These are phyloP conservation scores for Tetraselmis chui DNA, from an alignment of 139 green algal species.

Conservation along the genomic window DNA sequence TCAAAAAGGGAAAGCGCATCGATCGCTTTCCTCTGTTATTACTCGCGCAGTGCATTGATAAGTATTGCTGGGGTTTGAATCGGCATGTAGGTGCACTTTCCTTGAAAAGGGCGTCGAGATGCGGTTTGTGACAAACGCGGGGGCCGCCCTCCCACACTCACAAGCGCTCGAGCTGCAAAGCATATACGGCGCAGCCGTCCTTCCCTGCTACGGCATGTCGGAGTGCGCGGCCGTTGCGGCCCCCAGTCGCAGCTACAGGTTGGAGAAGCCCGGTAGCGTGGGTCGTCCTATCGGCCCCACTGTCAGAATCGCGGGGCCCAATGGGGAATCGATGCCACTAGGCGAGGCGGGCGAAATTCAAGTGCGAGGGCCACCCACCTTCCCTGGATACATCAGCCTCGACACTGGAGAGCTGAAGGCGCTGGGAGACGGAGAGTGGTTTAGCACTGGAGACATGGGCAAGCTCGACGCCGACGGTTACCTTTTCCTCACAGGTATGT, in stretches of 20 bases:
- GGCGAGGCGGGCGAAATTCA: constrained; percentile 41
- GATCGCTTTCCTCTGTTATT: too few species aligned
- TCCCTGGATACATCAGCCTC: constrained; percentile 71
- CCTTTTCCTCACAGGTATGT: constrained; percentile 65
- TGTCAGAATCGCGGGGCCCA: constrained; percentile 28
- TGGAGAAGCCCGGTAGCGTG: constrained; percentile 33
- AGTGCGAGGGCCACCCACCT: constrained; percentile 73
- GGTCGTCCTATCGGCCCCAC: constrained; percentile 23
- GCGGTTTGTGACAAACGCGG: constrained; percentile 16
- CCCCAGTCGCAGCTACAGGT: constrained; percentile 4
- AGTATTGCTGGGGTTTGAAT: too few species aligned
- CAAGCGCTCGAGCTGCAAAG: constrained; percentile 2
- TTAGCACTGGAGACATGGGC: constrained; percentile 70
- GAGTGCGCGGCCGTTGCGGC: constrained; percentile 26
- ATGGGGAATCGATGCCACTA: constrained; percentile 13
- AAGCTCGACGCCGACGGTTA: constrained; percentile 69
- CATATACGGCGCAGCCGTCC: constrained; percentile 9
- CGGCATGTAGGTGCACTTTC: too few species aligned
- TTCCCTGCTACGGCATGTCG: constrained; percentile 28
- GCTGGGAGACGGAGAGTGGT: constrained; percentile 50
- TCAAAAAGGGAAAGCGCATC: too few species aligned
- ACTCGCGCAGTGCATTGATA: too few species aligned
- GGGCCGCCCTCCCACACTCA: constrained; percentile 3
- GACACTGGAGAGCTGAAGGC: constrained; percentile 67
- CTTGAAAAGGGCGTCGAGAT: background rate